Base-by-base conservation (phyloP, 2,329 filamentous ascomycete species). In the Zalaria obscura region DNA sequence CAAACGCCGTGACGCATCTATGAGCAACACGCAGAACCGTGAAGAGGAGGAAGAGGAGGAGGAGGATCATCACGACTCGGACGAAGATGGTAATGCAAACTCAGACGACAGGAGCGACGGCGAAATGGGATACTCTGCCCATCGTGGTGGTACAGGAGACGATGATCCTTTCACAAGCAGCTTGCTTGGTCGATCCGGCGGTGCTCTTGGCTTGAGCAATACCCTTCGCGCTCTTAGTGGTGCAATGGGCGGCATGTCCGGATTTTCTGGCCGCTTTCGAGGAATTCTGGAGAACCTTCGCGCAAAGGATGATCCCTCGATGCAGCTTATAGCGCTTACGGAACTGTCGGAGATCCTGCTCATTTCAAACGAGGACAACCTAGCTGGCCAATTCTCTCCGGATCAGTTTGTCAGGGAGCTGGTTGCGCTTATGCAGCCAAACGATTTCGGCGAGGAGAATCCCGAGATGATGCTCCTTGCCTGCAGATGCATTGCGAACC, bases 391-490 rank as follows among this genome's bases (percentile, higher is more conserved):
- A 55, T 96, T 98, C 59, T 85, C 85, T 1, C 86, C 91, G 2
- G 91, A 98, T 62, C 75, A 84, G 5, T 96, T 91, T 56, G 86
- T 98, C 42, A 95, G 94, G 63, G 91, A 98, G 63, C 70, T 98
- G 40, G 87, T 98, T 38, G 65, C 72, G 8, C 66, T 98, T 51
- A 96, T 98, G 91, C 83, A 93, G 52, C 83, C 85, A 3, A 85
- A 84, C 55, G 86, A 93, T 43, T 78, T 84, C 48, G 58, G 55
- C 10, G 86, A 93, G 53, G 87, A 93, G 58, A 95, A 94, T 52
- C 84, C 88, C 0, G 91, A 98, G 60, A 85, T 96, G 47, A 96
- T 96, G 89, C 78, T 98, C 8, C 72, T 96, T 45, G 89, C 91
- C 18, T 98, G 91, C 57, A 83, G 93, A 45, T 96, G 86, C 61